A percentile compares a stretch with the other conserved stretches of the same genome.
Evolutionary conservation across 345 rosid species (phyloP).

Genomic region (Bruguiera sexangula): DNA sequence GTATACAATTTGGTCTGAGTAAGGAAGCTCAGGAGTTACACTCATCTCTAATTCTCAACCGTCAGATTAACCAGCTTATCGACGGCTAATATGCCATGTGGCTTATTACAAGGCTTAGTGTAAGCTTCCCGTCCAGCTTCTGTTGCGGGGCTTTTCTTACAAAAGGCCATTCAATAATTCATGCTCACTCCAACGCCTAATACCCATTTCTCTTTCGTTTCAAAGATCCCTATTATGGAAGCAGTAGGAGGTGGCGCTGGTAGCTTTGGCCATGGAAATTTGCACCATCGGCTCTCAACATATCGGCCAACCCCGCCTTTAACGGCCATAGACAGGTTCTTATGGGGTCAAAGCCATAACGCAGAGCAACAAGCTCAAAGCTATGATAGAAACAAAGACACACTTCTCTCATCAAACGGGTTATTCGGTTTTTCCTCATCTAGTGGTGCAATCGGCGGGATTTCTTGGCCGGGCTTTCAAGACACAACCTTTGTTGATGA

Average conservation of each 20-base stretch:
- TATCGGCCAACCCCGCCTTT: slow-evolving; percentile 52
- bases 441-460: slow-evolving; percentile 19
- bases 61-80: slow-evolving; percentile 37
- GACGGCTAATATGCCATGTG: slow-evolving; percentile 27
- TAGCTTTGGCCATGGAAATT: slow-evolving; percentile 20
- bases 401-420: slow-evolving; percentile 16
- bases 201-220: slow-evolving; percentile 17
- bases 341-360: slow-evolving; percentile 45
- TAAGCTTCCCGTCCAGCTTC: slow-evolving; percentile 32
- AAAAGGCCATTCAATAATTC: slow-evolving; percentile 14
- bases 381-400: slow-evolving; percentile 21
- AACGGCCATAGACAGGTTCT: slow-evolving; percentile 77
- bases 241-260: slow-evolving; percentile 14
- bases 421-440: slow-evolving; percentile 20
- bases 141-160: slow-evolving; percentile 10
- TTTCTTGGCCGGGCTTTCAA: slow-evolving; percentile 26
- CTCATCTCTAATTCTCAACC: slow-evolving; percentile 27
- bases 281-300: slow-evolving; percentile 11
- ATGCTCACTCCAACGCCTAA: slow-evolving; percentile 23
- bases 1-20: slow-evolving; percentile 22
- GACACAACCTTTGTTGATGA: slow-evolving; percentile 38
- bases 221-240: slow-evolving; percentile 34
- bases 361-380: slow-evolving; percentile 25
- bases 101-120: slow-evolving; percentile 38
- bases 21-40: slow-evolving; percentile 62